Base-by-base conservation (phyloP, 31 red algal genomes). In the Endocladia muricata region DNA sequence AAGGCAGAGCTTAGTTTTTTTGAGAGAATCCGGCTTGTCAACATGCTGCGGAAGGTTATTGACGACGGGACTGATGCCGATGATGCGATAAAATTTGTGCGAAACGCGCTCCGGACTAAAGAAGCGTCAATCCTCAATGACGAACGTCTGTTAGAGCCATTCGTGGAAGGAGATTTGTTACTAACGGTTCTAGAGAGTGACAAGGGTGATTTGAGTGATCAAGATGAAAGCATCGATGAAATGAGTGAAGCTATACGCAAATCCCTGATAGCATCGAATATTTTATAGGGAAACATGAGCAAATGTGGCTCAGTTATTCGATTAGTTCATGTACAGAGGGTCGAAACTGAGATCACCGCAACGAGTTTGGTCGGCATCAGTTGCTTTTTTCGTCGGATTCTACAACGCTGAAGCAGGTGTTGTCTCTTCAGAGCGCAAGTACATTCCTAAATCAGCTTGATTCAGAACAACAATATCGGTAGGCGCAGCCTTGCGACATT, bases 381-480 rank as follows among this genome's bases (percentile, higher is more conserved):
- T 52, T 41, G 3, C 1, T 59, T n/a, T 21, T 80, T 64, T 37
- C 36, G 38, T 15, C 11, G 0, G 4, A 30, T 22, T 47, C 49
- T 86, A 97, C 13, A 93, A 49, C 1, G 90, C 95, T 13, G 87
- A 93, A 19, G 90, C 95, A 19, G 91, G 86, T 13, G 71, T 81
- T 28, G 31, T 77, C 0, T 79, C 91, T 81, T 98, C 95, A 11
- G 88, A 79, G 43, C 95, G 61, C 37, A 98, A 72, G 52, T 98
- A 98, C 76, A 78, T 83, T 13, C 95, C 95, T 13, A 98, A 33
- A 72, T 98, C 95, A 11, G 88, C 91, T 65, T 98, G 95, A 79
- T 98, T 75, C 61, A 98, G 74, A 9, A 98, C 95, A 28, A 98
- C 79, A 29, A 98, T 89, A 55, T 98, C 91, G 19, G 86, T 91